Evolutionary conservation across 2,329 filamentous ascomycete genomes (phyloP).

Genomic region (Rhytidhysteron rufulum): DNA sequence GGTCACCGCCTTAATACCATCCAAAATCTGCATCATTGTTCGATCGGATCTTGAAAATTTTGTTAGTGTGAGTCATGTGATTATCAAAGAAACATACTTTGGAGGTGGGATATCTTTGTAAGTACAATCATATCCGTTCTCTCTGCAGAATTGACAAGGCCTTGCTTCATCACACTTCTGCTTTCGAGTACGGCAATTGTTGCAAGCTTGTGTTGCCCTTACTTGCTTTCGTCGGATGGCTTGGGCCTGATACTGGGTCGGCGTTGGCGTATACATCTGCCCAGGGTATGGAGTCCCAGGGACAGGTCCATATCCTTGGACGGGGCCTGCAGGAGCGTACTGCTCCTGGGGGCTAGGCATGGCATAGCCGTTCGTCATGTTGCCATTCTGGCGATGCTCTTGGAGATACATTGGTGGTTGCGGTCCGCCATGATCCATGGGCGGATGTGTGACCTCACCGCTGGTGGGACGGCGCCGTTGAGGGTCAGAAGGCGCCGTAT

Average conservation of each 20-base stretch:
- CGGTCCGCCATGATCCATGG: constrained; percentile 34
- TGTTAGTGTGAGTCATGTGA: constrained; percentile 8
- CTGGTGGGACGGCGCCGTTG: constrained; percentile 22
- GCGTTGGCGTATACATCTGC: constrained; percentile 24
- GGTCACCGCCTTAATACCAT: constrained; percentile 38
- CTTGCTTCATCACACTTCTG: constrained; percentile 40
- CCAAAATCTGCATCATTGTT: constrained; percentile 49
- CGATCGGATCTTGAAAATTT: constrained; percentile 40
- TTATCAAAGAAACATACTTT: constrained; percentile 59
- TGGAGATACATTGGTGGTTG: constrained; percentile 27
- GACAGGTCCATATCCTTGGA: constrained; percentile 24
- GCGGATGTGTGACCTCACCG: constrained; percentile 18
- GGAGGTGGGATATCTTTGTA: constrained; percentile 90
- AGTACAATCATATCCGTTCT: constrained; percentile 78
- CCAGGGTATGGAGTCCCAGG: constrained; percentile 15
- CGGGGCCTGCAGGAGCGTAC: constrained; percentile 24
- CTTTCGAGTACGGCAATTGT: constrained; percentile 38
- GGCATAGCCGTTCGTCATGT: constrained; percentile 28
- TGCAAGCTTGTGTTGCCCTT: constrained; percentile 62
- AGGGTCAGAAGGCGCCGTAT: constrained; percentile 16
- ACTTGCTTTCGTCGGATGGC: constrained; percentile 32
- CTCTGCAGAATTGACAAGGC: constrained; percentile 63
- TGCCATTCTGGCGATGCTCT: constrained; percentile 31
- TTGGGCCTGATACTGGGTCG: constrained; percentile 19
- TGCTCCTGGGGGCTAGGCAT: constrained; percentile 22